Conservation (phyloP, 73 alveolate species). For the Paramecium primaurelia region DNA sequence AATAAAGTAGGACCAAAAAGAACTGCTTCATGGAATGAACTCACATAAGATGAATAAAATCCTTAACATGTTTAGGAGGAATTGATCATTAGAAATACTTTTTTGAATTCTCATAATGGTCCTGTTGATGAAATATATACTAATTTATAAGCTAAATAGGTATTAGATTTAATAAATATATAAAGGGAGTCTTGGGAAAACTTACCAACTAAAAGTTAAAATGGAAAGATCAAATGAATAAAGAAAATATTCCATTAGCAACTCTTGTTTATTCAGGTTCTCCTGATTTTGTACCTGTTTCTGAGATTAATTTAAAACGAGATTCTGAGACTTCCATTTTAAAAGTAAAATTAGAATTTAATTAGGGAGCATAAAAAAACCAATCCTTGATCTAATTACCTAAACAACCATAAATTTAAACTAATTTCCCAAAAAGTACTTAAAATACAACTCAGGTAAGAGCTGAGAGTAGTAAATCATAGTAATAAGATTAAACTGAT, state of each 20-base stretch:
- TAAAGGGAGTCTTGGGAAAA: constrained; percentile 1
- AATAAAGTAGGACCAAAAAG: constrained; percentile 67
- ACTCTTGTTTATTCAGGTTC: constrained; percentile 12
- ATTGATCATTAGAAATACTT: constrained; percentile 83
- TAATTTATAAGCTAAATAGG: constrained; percentile 40
- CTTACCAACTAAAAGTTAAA: not conserved
- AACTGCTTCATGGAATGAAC: constrained; percentile 83
- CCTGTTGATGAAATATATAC: constrained; percentile 72
- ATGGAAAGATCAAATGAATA: constrained; percentile 18
- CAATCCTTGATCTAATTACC: not conserved
- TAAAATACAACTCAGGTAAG: not conserved
- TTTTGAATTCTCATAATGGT: constrained; percentile 85
- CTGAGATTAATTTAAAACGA: not conserved
- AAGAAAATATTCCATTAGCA: not conserved
- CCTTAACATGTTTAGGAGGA: constrained; percentile 73
- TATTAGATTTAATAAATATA: not conserved
- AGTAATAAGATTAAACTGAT: not conserved
- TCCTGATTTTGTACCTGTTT: constrained; percentile 28
- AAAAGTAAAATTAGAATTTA: not conserved
- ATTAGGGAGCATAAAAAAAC: constrained; percentile 26
- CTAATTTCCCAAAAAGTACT: not conserved
- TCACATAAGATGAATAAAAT: constrained; percentile 59
- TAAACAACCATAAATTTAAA: not conserved
- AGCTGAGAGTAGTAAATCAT: constrained; percentile 13
- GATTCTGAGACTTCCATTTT: not conserved